Percentiles rank a stretch among this genome's conserved stretches.
Evolutionary conservation across 441 rosid species (phyloP).

Genomic region (Arabidopsis hybrid): DNA sequence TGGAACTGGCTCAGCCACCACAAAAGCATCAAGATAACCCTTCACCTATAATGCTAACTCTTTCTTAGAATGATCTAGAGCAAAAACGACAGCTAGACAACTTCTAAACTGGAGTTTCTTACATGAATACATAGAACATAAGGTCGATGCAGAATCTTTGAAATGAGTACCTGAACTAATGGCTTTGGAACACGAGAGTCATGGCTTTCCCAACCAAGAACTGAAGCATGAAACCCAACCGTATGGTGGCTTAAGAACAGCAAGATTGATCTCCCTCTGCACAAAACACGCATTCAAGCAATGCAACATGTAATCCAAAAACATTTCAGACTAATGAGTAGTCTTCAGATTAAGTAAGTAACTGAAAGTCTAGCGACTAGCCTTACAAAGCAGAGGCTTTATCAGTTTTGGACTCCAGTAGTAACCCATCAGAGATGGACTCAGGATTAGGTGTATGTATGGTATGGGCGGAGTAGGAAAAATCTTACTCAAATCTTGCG

Average conservation of each 20-base stretch:
- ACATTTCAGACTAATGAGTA: not conserved
- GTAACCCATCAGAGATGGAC: conserved; percentile 26
- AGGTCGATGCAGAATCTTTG: not conserved
- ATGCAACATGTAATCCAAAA: not conserved
- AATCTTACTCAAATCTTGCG: conserved; percentile 1
- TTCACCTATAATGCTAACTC: not conserved
- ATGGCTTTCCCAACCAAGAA: conserved; percentile 11
- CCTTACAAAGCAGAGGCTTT: not conserved
- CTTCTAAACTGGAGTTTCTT: not conserved
- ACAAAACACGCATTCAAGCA: not conserved
- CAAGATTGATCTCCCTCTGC: not conserved
- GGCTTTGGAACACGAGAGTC: not conserved
- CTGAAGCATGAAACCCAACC: not conserved
- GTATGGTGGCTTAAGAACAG: conserved; percentile 6
- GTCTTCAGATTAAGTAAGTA: not conserved
- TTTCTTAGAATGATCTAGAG: not conserved
- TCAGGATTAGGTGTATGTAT: conserved; percentile 14
- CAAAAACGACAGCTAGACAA: not conserved
- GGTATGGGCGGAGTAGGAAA: conserved; percentile 36
- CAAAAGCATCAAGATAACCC: not conserved
- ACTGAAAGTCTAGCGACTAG: not conserved
- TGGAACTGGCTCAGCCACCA: conserved; percentile 7
- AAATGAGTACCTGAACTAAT: not conserved
- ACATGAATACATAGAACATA: not conserved
- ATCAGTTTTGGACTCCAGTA: not conserved